These are phyloP conservation scores for Russula sp. DNA, from an alignment of 768 basidiomycete genomes.

Conservation along the genomic window DNA sequence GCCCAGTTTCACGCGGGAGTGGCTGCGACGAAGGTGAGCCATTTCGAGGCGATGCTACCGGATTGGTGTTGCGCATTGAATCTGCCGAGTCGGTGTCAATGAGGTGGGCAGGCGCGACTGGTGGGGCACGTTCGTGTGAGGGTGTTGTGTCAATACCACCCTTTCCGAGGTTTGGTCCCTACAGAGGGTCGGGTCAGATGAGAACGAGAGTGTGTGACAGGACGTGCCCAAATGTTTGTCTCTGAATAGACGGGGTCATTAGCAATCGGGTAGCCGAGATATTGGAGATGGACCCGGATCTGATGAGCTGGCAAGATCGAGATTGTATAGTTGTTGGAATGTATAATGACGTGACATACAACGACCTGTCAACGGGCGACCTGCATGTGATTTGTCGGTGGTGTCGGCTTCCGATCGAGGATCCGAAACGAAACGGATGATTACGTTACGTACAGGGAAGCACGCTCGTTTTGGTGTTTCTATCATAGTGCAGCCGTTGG, in stretches of 20 bases:
- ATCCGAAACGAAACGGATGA: too few relatives aligned
- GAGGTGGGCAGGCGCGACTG: slow-evolving; percentile 41
- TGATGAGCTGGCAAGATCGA: slow-evolving; percentile 66
- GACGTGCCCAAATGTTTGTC: slow-evolving; percentile 60
- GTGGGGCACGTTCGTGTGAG: slow-evolving; percentile 55
- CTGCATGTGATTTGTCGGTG: slow-evolving; percentile 32
- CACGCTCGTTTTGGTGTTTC: slow-evolving; percentile 73
- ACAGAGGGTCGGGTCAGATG: background rate
- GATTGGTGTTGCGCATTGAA: background rate
- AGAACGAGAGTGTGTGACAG: background rate
- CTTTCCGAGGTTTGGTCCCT: slow-evolving; percentile 70
- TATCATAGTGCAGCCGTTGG: slow-evolving; percentile 73
- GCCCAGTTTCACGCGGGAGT: slow-evolving; percentile 77
- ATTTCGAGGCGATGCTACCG: background rate
- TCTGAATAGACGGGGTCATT: slow-evolving; percentile 94
- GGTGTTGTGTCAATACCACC: slow-evolving; percentile 77
- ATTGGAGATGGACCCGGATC: slow-evolving; percentile 94
- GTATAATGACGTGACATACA: slow-evolving; percentile 47
- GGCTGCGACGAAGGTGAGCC: slow-evolving; percentile 31
- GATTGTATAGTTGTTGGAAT: background rate
- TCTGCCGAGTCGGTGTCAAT: slow-evolving; percentile 26
- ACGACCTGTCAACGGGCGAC: slow-evolving; percentile 84
- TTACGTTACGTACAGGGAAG: slow-evolving; percentile 59
- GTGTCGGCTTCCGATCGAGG: background rate
- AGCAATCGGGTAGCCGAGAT: slow-evolving; percentile 85